A percentile compares a stretch with the other conserved stretches of the same genome.
phyloP scores from a whole-genome alignment of 2,329 filamentous ascomycete species.

The Calonectria pseudoturangicola region DNA sequence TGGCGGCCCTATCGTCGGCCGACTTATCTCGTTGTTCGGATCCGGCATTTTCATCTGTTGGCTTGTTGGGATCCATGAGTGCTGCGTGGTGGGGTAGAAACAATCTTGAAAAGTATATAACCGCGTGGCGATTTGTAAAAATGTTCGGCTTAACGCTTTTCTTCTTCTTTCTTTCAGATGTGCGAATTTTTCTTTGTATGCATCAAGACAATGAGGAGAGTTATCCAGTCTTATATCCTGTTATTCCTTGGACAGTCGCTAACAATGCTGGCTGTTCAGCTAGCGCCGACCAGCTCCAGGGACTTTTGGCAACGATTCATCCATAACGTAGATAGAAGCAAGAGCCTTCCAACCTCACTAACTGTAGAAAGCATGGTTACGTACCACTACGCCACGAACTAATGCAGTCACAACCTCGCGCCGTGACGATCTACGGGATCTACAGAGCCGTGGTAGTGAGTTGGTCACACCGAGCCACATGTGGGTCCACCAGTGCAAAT shows the following conservation, averaged over 20 bases:
- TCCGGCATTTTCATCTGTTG: neutral
- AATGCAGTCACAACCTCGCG: slow-evolving; percentile 1
- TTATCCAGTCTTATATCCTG: neutral
- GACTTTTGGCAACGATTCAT: neutral
- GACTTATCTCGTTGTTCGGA: neutral
- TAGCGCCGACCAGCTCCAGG: neutral
- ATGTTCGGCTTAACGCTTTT: neutral
- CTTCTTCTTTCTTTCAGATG: no score
- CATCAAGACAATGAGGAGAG: neutral
- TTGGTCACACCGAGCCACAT: neutral
- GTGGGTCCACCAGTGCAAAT: neutral
- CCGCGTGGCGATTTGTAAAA: neutral
- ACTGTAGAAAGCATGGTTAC: neutral
- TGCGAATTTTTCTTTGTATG: neutral
- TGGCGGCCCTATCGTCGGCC: neutral
- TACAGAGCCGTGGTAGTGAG: neutral
- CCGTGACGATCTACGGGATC: neutral
- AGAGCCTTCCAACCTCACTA: neutral
- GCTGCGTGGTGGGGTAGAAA: neutral
- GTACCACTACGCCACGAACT: neutral
- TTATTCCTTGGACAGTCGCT: neutral
- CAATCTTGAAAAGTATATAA: neutral
- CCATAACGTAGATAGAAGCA: neutral
- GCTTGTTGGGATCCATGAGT: neutral
- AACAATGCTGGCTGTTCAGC: neutral